These are phyloP conservation scores for Alternaria sp. DNA, from an alignment of 2,329 filamentous ascomycete genomes.

Conservation along the genomic window DNA sequence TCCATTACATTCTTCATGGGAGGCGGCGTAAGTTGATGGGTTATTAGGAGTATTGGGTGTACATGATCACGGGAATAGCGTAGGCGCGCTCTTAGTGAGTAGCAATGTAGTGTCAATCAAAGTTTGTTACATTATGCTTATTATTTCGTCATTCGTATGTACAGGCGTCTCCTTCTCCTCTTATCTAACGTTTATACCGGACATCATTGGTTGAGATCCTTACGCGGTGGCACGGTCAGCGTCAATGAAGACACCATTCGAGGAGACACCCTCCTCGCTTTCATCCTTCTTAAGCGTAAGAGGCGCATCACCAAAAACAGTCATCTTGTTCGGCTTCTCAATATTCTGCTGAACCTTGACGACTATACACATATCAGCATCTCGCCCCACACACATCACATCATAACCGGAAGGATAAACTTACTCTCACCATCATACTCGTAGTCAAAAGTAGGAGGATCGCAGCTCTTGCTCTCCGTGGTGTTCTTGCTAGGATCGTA, in stretches of 20 bases:
- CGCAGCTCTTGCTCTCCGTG: neutral
- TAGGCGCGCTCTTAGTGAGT: neutral
- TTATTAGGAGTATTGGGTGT: neutral
- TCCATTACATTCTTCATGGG: neutral
- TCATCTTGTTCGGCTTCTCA: slow-evolving; percentile 8
- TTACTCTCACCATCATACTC: slow-evolving; percentile 12
- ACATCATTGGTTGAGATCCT: neutral
- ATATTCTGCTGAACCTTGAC: slow-evolving; percentile 15
- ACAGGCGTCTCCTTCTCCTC: neutral
- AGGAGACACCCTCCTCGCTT: neutral
- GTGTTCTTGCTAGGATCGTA: neutral
- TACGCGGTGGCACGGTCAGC: slow-evolving; percentile 17
- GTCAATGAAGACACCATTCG: slow-evolving; percentile 7
- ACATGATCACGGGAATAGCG: neutral
- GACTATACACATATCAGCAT: slow-evolving; percentile 2
- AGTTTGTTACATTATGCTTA: neutral
- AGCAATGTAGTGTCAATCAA: neutral
- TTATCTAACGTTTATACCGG: accelerated
- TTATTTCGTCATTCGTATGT: neutral
- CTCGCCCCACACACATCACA: neutral
- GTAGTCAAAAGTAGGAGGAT: slow-evolving; percentile 7
- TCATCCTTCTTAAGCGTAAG: neutral
- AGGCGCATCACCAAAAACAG: slow-evolving; percentile 15
- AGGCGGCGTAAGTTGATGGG: neutral
- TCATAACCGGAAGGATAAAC: neutral